Conservation (phyloP, 805 yeast genomes). For the Metschnikowia gruessii region DNA sequence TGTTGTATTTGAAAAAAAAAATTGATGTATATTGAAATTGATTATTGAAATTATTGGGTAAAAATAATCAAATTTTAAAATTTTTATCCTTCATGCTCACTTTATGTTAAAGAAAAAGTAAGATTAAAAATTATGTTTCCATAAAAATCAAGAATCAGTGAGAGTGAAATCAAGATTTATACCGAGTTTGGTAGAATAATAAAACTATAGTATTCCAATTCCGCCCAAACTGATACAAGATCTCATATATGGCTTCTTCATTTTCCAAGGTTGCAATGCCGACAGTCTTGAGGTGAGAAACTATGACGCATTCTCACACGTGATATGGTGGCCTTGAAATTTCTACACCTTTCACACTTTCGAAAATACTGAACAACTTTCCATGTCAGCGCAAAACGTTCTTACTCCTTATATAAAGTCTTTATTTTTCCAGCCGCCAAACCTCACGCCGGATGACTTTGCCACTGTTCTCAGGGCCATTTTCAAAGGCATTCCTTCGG, state of each 20-base stretch:
- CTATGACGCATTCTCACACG: not conserved
- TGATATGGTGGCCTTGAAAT: not conserved
- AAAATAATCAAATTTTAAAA: too few relatives aligned
- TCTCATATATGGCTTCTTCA: not conserved
- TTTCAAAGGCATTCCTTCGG: constrained; percentile 58
- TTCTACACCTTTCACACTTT: not conserved
- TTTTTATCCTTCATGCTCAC: too few relatives aligned
- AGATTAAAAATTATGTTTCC: too few relatives aligned
- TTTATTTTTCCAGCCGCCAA: constrained; percentile 57
- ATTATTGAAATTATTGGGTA: too few relatives aligned
- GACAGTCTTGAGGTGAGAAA: not conserved
- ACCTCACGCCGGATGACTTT: constrained; percentile 62
- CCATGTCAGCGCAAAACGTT: constrained; percentile 24
- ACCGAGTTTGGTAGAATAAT: too few relatives aligned
- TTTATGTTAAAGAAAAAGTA: too few relatives aligned
- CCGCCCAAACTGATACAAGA: too few relatives aligned
- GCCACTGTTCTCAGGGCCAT: constrained; percentile 58
- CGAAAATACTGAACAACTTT: not conserved
- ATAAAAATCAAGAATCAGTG: too few relatives aligned
- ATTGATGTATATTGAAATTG: too few relatives aligned
- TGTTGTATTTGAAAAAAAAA: too few relatives aligned
- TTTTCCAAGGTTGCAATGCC: not conserved
- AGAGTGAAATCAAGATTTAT: too few relatives aligned
- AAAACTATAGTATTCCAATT: too few relatives aligned
- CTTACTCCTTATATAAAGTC: constrained; percentile 63